Percentiles rank a stretch among this genome's conserved stretches.
Evolutionary conservation across 495 filamentous ascomycete species (phyloP).

Genomic region (Bacidia rubella): DNA sequence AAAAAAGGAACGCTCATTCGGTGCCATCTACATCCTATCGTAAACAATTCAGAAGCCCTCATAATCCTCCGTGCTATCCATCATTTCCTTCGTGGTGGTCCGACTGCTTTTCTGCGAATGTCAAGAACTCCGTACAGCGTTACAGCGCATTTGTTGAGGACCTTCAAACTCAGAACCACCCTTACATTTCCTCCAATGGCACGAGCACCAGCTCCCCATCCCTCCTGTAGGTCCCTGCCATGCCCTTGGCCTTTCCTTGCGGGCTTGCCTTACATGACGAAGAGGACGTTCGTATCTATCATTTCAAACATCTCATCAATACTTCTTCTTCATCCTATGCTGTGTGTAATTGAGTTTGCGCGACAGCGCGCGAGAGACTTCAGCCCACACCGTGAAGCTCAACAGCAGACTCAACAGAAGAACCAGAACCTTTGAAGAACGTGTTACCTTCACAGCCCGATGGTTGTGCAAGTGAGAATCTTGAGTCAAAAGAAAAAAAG

Average conservation of each 20-base stretch:
- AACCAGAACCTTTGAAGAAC: background rate
- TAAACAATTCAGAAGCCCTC: too few species aligned
- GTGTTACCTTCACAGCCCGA: background rate
- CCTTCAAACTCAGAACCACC: too few species aligned
- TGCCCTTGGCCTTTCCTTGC: background rate
- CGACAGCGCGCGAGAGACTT: background rate
- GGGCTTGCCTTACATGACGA: conserved; percentile 41
- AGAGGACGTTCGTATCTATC: conserved; percentile 48
- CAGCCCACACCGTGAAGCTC: background rate
- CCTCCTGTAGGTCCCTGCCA: background rate
- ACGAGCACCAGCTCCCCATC: too few species aligned
- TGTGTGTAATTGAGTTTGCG: background rate
- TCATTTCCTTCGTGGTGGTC: too few species aligned
- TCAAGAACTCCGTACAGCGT: too few species aligned
- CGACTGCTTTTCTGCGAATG: too few species aligned
- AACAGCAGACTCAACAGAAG: background rate
- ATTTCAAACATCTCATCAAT: conserved; percentile 15
- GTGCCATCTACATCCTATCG: too few species aligned
- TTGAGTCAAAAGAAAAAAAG: too few species aligned
- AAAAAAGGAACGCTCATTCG: too few species aligned
- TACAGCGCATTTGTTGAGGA: too few species aligned
- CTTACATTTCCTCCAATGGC: too few species aligned
- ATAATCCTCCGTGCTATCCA: too few species aligned
- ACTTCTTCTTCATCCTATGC: background rate
- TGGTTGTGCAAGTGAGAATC: background rate